Percentiles rank a stretch among this genome's conserved stretches.
Evolutionary conservation across 768 basidiomycete species (phyloP).

Genomic region (Fibroporia radiculosa): DNA sequence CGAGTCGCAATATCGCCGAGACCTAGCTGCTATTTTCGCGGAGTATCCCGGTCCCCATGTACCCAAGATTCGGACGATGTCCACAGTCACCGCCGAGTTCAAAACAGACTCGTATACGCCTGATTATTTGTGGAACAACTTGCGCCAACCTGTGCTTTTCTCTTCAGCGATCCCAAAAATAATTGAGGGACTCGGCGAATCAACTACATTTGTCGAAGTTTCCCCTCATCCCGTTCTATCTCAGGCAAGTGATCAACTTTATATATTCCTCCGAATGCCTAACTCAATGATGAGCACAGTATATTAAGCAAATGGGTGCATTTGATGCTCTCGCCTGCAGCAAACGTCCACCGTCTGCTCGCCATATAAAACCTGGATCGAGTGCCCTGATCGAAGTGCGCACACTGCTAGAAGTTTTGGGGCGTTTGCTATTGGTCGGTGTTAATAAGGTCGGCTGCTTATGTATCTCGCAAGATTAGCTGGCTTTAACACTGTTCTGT

Average conservation of each 20-base stretch:
- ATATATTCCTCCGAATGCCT: no score
- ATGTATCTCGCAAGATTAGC: no score
- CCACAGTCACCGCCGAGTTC: constrained; percentile 25
- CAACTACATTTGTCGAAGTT: constrained; percentile 29
- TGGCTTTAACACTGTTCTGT: no score
- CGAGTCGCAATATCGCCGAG: constrained; percentile 17
- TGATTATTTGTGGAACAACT: constrained; percentile 34
- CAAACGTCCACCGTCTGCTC: constrained; percentile 1
- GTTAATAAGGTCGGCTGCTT: no score
- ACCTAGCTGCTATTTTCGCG: constrained; percentile 25
- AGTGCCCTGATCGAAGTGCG: no score
- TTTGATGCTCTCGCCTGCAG: neutral
- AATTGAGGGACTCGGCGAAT: no score
- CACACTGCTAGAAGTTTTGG: no score
- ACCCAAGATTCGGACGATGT: constrained; percentile 27
- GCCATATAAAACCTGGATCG: no score
- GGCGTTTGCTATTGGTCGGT: no score
- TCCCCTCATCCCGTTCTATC: constrained; percentile 33
- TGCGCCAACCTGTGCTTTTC: constrained; percentile 31
- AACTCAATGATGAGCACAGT: no score
- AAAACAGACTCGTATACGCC: constrained; percentile 19
- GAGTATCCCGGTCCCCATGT: constrained; percentile 22
- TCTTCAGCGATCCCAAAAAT: constrained; percentile 20
- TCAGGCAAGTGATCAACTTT: no score
- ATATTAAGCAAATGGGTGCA: constrained; percentile 2